phyloP scores from a whole-genome alignment of 176 grass and related monocot genomes.

The Saccharum officinarum region DNA sequence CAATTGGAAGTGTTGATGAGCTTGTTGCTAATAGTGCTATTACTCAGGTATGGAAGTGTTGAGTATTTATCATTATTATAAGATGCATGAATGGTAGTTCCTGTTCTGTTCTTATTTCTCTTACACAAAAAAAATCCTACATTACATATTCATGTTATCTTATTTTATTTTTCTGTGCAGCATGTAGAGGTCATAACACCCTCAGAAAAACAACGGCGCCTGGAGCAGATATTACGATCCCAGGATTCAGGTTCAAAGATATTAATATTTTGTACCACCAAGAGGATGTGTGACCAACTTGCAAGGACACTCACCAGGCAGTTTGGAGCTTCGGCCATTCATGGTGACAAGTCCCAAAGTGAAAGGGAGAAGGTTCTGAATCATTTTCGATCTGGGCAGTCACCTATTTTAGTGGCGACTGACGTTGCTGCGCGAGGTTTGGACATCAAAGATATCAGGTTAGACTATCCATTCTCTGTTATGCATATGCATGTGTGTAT shows the following conservation, averaged over 20 bases:
- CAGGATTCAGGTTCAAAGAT: conserved; percentile 88
- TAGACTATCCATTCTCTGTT: background rate
- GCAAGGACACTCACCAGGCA: conserved; percentile 67
- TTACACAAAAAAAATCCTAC: background rate
- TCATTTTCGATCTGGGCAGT: conserved; percentile 80
- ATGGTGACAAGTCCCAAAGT: conserved; percentile 93
- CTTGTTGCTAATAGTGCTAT: conserved; percentile 98
- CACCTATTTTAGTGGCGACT: conserved; percentile 88
- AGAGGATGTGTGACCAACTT: conserved; percentile 97
- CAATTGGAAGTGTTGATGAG: conserved; percentile 89
- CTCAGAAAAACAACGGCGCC: conserved; percentile 69
- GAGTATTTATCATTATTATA: conserved; percentile 16
- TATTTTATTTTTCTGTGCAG: conserved; percentile 42
- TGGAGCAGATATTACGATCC: conserved; percentile 90
- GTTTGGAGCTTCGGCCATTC: conserved; percentile 87
- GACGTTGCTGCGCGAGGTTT: conserved; percentile 96
- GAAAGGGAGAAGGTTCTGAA: conserved; percentile 94
- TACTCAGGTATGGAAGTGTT: conserved; percentile 58
- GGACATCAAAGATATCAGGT: conserved; percentile 99
- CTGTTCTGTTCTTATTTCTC: background rate
- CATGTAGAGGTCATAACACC: conserved; percentile 85
- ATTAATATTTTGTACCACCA: conserved; percentile 96
- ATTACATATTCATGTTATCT: background rate
- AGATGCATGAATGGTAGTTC: background rate
- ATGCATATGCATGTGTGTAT: background rate